phyloP scores from a whole-genome alignment of 2,329 filamentous ascomycete species.

The Claviceps humidiphila region DNA sequence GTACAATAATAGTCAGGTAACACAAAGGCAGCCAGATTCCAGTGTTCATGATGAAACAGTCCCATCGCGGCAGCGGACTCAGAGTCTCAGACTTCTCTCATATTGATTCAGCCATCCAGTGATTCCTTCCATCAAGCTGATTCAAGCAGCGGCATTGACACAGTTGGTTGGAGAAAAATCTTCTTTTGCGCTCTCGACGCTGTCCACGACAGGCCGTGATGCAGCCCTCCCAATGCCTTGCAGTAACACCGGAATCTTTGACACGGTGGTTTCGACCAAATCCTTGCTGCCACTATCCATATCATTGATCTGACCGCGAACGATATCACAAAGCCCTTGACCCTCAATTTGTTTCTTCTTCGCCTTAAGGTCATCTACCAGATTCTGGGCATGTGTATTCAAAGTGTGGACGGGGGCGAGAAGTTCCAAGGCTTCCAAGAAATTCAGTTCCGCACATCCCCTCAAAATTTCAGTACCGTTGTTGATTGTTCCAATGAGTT shows the following conservation, averaged over 20 bases:
- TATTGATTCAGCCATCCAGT: neutral
- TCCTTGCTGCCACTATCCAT: neutral
- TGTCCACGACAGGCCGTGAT: neutral
- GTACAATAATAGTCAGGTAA: too few relatives aligned
- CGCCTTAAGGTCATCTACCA: constrained; percentile 1
- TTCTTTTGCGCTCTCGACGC: neutral
- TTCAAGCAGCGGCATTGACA: neutral
- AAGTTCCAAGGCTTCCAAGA: neutral
- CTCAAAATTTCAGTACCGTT: neutral
- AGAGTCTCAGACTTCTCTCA: too few relatives aligned
- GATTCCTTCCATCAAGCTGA: neutral
- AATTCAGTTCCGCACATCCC: neutral
- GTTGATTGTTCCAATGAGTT: constrained; percentile 1
- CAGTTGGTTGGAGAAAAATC: neutral
- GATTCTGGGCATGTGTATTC: neutral
- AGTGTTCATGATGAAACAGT: too few relatives aligned
- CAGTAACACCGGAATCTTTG: neutral
- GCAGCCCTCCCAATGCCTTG: neutral
- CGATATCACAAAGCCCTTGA: neutral
- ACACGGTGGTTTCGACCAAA: neutral
- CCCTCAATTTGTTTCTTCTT: neutral
- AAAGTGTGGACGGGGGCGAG: neutral
- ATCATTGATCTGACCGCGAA: neutral
- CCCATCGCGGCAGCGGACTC: too few relatives aligned
- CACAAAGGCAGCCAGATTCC: too few relatives aligned